phyloP scores from a whole-genome alignment of 805 yeast species.

The Suhomyces pyralidae region DNA sequence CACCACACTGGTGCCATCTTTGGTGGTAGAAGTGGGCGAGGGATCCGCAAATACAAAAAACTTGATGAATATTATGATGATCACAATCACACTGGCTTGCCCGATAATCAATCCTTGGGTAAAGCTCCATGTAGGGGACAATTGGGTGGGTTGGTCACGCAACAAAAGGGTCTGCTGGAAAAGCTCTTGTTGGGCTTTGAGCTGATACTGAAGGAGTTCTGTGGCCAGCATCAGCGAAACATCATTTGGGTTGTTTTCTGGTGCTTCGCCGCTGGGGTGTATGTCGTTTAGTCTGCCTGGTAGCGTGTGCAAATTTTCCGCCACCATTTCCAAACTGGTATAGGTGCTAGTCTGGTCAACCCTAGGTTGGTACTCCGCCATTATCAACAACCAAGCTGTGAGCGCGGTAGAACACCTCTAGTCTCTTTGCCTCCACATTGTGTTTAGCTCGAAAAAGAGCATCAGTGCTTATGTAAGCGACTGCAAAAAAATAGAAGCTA shows the following conservation, averaged over 20 bases:
- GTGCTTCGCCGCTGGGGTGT: background rate
- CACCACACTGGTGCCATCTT: conserved; percentile 31
- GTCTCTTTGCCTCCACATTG: too few relatives aligned
- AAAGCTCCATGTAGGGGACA: conserved; percentile 54
- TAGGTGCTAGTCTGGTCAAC: background rate
- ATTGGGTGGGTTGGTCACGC: conserved; percentile 14
- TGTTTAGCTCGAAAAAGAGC: too few relatives aligned
- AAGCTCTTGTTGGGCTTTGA: conserved; percentile 29
- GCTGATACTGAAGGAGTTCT: conserved; percentile 21
- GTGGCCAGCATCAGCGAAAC: conserved; percentile 3
- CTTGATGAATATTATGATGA: conserved; percentile 62
- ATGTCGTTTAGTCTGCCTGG: background rate
- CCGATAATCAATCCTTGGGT: conserved; percentile 75
- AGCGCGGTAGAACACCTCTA: background rate
- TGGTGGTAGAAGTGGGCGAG: conserved; percentile 34
- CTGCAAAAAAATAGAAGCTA: background rate
- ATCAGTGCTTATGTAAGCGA: background rate
- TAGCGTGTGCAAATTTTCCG: background rate
- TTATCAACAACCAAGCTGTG: background rate
- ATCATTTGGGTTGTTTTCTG: background rate
- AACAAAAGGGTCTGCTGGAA: conserved; percentile 24
- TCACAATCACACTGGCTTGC: conserved; percentile 65
- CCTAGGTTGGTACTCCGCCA: background rate
- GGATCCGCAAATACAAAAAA: conserved; percentile 76
- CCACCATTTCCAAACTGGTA: background rate